Base-by-base conservation (phyloP, 768 basidiomycete species). In the Mycena galopus region DNA sequence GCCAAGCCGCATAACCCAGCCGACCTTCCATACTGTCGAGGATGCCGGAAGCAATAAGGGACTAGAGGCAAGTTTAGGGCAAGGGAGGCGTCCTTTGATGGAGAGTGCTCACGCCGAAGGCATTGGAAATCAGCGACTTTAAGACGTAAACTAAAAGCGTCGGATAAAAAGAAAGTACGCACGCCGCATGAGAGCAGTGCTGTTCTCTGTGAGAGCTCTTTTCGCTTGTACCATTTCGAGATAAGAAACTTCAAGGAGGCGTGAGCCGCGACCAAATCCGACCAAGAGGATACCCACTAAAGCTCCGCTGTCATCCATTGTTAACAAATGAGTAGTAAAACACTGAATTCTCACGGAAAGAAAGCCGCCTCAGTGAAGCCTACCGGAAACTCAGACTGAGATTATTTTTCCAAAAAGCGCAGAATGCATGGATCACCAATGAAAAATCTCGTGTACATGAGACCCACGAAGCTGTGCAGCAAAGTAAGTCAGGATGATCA, bases 1-100 rank as follows among this genome's bases (percentile, higher is more conserved):
- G 84, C 94, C 94, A 96, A 0, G 92, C 92, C 12, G 91, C 85
- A 68, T 88, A 84, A 0, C 94, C 94, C 19, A 90, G 82, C 65
- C 85, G 85, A 8, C 91, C 92, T 44, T 94, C 88, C 92, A 95
- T 94, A 16, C 84, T 82, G 73, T 88, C 86, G 21, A 96, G 87
- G 63, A 96, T 93, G 2, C 89, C 91, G 33, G 93, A 92, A 14
- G 94, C 93, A 62, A 96, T 88, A 16, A 96, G 83, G 2, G 93
- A 87, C 70, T 72, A 25, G 21, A 32, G 30, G 29, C 10, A 42
- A 62, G 27, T 29, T 30, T 39, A 57, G 12, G 42, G 23, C 8
- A 12, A 8, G 16, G 39, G 1, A 17, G 12, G 23, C 16, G n/a
- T 50, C 37, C 35, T 25, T 7, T 3, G 37, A 29, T 32, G 11